A percentile compares a stretch with the other conserved stretches of the same genome.
phyloP scores from a whole-genome alignment of 306 rosid genomes.

The Hylodesmum podocarpum region DNA sequence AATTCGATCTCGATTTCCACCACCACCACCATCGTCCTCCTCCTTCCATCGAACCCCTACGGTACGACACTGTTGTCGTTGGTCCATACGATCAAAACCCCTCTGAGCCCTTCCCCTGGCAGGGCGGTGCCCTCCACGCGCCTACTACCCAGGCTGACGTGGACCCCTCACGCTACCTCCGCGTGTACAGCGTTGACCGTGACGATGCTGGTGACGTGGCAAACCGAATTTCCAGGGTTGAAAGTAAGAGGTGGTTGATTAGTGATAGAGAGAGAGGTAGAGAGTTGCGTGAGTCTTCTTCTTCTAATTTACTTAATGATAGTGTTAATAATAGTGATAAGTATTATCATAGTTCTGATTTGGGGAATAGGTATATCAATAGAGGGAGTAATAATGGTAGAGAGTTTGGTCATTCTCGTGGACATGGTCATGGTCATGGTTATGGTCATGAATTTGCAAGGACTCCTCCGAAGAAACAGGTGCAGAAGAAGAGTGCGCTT shows the following conservation, averaged over 20 bases:
- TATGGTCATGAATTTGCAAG: constrained; percentile 48
- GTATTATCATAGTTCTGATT: constrained; percentile 47
- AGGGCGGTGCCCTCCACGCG: neutral
- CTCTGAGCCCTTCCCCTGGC: constrained; percentile 18
- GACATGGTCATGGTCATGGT: too few relatives aligned
- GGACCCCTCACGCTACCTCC: constrained; percentile 28
- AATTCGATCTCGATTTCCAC: constrained; percentile 38
- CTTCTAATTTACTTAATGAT: constrained; percentile 38
- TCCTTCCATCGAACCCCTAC: constrained; percentile 17
- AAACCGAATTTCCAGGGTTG: constrained; percentile 38
- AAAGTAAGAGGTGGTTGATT: constrained; percentile 49
- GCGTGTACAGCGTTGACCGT: constrained; percentile 24
- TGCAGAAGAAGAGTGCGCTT: constrained; percentile 92
- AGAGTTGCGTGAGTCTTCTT: constrained; percentile 43
- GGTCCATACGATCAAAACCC: constrained; percentile 35
- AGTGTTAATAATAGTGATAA: constrained; percentile 40
- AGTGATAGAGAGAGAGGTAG: constrained; percentile 49
- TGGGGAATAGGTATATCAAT: constrained; percentile 33
- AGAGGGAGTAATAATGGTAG: constrained; percentile 43
- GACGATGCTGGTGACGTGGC: constrained; percentile 32
- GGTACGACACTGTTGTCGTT: constrained; percentile 33
- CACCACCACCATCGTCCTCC: constrained; percentile 11
- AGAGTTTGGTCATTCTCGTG: constrained; percentile 54
- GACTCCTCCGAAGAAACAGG: constrained; percentile 75
- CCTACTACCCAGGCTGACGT: constrained; percentile 11